Conservation (phyloP, 495 filamentous ascomycete genomes). For the Polyplosphaeria fusca region DNA sequence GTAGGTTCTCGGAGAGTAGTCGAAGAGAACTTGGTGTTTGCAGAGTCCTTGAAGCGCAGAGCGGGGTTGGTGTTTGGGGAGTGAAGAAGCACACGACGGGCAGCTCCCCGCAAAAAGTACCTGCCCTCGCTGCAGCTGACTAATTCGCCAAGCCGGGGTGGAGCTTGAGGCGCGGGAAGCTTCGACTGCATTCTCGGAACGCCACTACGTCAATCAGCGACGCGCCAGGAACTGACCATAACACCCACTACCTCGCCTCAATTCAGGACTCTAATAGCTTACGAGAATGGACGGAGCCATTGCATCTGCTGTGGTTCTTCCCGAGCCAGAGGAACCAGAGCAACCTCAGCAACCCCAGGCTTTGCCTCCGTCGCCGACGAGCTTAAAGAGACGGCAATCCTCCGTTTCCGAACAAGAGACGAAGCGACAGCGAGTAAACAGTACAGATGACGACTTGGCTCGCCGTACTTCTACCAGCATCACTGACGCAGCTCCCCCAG, state of each 20-base stretch:
- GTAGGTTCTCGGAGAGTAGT: too few species aligned
- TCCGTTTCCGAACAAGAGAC: constrained; percentile 51
- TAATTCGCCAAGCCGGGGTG: background rate
- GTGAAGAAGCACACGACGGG: too few species aligned
- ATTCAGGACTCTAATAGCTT: background rate
- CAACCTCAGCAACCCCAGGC: constrained; percentile 30
- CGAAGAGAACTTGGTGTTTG: too few species aligned
- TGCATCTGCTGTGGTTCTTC: constrained; percentile 64
- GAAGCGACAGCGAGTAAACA: constrained; percentile 49
- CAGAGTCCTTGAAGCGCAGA: too few species aligned
- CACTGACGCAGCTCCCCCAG: constrained; percentile 23
- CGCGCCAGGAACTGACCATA: background rate
- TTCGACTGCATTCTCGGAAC: background rate
- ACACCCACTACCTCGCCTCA: background rate
- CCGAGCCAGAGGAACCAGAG: constrained; percentile 53
- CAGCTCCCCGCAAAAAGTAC: too few species aligned
- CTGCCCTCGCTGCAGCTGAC: too few species aligned
- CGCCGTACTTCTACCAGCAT: constrained; percentile 5
- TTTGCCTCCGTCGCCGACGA: constrained; percentile 1
- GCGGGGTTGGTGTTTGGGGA: too few species aligned
- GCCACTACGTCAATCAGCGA: background rate
- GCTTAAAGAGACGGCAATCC: constrained; percentile 57
- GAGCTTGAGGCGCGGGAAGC: background rate
- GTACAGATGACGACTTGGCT: background rate
- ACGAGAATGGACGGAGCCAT: constrained; percentile 46